phyloP scores from a whole-genome alignment of 1,284 basidiomycete genomes.

The Puccinia hordei region DNA sequence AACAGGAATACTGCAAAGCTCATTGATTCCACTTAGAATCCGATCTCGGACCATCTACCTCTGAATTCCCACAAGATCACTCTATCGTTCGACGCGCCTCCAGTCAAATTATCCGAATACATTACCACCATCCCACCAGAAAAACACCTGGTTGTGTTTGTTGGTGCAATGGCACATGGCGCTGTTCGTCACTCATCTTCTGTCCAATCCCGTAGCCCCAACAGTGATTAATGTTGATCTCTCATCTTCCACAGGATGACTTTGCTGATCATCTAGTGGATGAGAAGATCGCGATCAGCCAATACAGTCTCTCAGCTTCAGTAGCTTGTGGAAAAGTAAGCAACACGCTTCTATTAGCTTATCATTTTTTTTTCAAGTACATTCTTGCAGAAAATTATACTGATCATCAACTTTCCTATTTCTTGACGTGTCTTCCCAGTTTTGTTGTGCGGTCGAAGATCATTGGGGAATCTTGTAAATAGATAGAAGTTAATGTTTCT shows the following conservation, averaged over 20 bases:
- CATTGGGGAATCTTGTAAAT: conserved; percentile 60
- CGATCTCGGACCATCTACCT: conserved; percentile 91
- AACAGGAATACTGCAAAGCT: background rate
- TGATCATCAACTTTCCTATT: background rate
- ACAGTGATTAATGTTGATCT: background rate
- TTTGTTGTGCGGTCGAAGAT: conserved; percentile 68
- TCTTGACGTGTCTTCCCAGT: conserved; percentile 60
- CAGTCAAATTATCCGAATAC: conserved; percentile 78
- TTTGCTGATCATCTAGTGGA: conserved; percentile 97
- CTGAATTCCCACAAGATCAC: conserved; percentile 95
- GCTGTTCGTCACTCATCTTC: conserved; percentile 54
- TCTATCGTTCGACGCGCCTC: conserved; percentile 85
- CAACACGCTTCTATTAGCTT: conserved; percentile 27
- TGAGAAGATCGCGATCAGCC: conserved; percentile 94
- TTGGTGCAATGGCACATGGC: conserved; percentile 95
- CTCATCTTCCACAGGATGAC: conserved; percentile 68
- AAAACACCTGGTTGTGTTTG: conserved; percentile 89
- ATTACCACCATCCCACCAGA: conserved; percentile 78
- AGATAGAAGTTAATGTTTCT: too few species aligned
- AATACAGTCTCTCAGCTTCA: conserved; percentile 89
- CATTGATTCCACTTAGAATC: conserved; percentile 68
- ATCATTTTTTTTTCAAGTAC: background rate
- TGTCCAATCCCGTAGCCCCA: background rate
- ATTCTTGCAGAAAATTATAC: background rate
- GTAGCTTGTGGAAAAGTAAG: conserved; percentile 93